phyloP scores from a whole-genome alignment of 768 basidiomycete genomes.

The Atractiella rhizophila region DNA sequence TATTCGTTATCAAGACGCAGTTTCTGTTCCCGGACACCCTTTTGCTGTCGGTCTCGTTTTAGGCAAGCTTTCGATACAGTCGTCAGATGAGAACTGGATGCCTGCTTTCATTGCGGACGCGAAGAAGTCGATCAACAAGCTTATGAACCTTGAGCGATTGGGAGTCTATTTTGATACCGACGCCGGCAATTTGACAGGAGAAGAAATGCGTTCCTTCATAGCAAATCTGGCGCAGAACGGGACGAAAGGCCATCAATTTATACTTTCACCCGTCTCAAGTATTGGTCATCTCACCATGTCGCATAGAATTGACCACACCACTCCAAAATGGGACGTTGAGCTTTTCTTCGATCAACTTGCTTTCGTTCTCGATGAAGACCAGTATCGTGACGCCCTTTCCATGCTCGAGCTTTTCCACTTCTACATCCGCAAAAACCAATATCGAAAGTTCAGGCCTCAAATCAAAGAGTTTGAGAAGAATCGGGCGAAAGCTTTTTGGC shows the following conservation, averaged over 20 bases:
- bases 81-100: constrained; percentile 67
- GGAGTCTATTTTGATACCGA: constrained; percentile 92
- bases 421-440: constrained; percentile 55
- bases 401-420: constrained; percentile 92
- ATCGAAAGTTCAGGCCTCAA: constrained; percentile 51
- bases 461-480: constrained; percentile 37
- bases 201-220: constrained; percentile 46
- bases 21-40: constrained; percentile 91
- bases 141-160: constrained; percentile 62
- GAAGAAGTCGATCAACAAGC: constrained; percentile 69
- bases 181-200: constrained; percentile 48
- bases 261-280: constrained; percentile 82
- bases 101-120: constrained; percentile 79
- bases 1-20: constrained; percentile 78
- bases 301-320: constrained; percentile 42
- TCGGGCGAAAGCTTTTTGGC: constrained; percentile 39
- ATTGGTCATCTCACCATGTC: constrained; percentile 76
- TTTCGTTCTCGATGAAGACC: constrained; percentile 67
- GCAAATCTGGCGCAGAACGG: constrained; percentile 26
- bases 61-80: constrained; percentile 60
- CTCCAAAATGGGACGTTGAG: constrained; percentile 63
- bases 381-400: constrained; percentile 79
- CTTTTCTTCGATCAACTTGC: constrained; percentile 81
- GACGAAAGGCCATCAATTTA: constrained; percentile 46
- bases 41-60: constrained; percentile 80